Base-by-base conservation (phyloP, 2,329 filamentous ascomycete genomes). In the Ceratocystis colombiana region DNA sequence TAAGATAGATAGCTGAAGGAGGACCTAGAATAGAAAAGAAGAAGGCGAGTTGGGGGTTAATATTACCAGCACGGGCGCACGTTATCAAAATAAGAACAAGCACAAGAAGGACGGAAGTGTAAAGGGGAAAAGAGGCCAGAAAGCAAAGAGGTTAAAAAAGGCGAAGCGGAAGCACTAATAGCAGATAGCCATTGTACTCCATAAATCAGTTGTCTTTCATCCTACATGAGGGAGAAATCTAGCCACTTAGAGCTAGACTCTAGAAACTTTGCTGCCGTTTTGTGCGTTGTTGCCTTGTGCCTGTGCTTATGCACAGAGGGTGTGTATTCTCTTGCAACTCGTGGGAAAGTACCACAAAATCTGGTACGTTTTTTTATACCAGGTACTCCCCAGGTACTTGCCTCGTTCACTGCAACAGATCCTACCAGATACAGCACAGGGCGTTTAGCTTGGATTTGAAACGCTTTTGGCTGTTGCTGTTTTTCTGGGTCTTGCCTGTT, bases 391-490 rank as follows among this genome's bases (percentile, higher is more conserved):
- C 53, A 57, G 33, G 53, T 57, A 57, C 53, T 12, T 53, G 48
- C 22, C 48, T 53, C 10, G 48, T 1, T 53, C 53, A 15, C 22
- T 25, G 6, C 28, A 22, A 25, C 53, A 17, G 20, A 57, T 57
- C 53, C 53, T 57, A n/a, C 53, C 53, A 30, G 4, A 57, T 25
- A 28, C 53, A 30, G 37, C 3, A 12, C 37, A 41, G 37, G 10
- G 37, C 37, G 37, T 41, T 57, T 57, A 33, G 53, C 53, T 12
- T 57, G 53, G 12, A 57, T 57, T 57, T 57, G 53, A 57, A 57
- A 57, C 53, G 20, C 20, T 20, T 50, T 48, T 48, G 17, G 17
- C 20, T 22, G 17, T 48, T 48, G 17, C 20, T 48, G 17, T 48
- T 22, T 55, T 55, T 55, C 30, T 57, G 53, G 53, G 6, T 30